Evolutionary conservation across 1,284 basidiomycete species (phyloP).

Genomic region (Fomitopsis schrenkii): DNA sequence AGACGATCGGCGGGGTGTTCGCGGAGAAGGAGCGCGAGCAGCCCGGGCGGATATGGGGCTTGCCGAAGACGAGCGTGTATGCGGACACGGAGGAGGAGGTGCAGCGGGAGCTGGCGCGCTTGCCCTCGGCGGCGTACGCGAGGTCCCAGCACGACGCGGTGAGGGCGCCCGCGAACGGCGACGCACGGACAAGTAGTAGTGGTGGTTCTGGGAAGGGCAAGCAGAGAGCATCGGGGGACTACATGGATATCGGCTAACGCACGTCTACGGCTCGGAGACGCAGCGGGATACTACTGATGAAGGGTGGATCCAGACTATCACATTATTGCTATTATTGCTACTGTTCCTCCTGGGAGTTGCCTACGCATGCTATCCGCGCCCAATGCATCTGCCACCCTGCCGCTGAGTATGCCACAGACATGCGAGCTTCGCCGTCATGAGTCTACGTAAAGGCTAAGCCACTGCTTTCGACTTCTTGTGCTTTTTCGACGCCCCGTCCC

Average conservation of each 20-base stretch:
- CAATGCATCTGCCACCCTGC: conserved; percentile 4
- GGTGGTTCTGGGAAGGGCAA: conserved; percentile 28
- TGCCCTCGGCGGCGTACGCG: conserved; percentile 10
- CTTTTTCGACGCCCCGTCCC: conserved; percentile 39
- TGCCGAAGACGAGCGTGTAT: conserved; percentile 73
- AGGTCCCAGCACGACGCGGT: neutral
- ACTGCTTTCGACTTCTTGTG: conserved; percentile 32
- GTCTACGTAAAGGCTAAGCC: neutral
- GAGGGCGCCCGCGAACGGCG: conserved; percentile 9
- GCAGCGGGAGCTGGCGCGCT: conserved; percentile 33
- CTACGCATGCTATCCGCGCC: neutral
- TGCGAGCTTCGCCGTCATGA: neutral
- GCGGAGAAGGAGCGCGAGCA: conserved; percentile 59
- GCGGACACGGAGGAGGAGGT: conserved; percentile 68
- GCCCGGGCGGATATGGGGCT: conserved; percentile 68
- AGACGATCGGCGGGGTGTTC: conserved; percentile 63
- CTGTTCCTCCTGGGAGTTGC: conserved; percentile 1
- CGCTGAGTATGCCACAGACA: neutral
- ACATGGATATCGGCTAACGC: conserved; percentile 22
- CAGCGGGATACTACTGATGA: neutral
- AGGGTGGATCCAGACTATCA: conserved; percentile 6
- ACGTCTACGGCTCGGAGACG: neutral
- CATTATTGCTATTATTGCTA: conserved; percentile 22
- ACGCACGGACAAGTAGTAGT: conserved; percentile 28
- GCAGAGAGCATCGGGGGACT: conserved; percentile 33